A percentile compares a stretch with the other conserved stretches of the same genome.
Conservation (phyloP, 1,284 basidiomycete genomes). For the Kwoniella shivajii region DNA sequence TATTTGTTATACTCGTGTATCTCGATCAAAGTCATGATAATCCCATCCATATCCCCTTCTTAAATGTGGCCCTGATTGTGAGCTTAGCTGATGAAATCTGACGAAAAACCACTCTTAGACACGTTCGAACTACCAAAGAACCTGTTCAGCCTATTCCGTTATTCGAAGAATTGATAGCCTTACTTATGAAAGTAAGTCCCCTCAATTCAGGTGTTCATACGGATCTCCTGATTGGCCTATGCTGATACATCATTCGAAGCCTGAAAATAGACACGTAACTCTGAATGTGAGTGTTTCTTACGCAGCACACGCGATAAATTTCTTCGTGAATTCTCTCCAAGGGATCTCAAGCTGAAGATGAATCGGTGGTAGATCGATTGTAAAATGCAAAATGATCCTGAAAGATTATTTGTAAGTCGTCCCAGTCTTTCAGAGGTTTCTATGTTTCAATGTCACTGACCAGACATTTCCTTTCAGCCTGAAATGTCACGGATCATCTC, state of each 20-base stretch:
- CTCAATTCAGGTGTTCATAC: too few relatives aligned
- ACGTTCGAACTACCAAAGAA: slow-evolving; percentile 76
- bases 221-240: background rate
- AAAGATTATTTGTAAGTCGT: slow-evolving; percentile 68
- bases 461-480: slow-evolving; percentile 42
- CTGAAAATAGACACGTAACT: slow-evolving; percentile 78
- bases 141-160: slow-evolving; percentile 86
- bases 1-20: too few relatives aligned
- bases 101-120: too few relatives aligned
- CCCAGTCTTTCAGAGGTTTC: background rate
- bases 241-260: slow-evolving; percentile 55
- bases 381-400: slow-evolving; percentile 90
- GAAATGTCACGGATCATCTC: slow-evolving; percentile 79
- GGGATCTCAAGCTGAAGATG: background rate
- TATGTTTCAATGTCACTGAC: background rate
- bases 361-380: slow-evolving; percentile 66
- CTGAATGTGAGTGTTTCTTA: slow-evolving; percentile 63
- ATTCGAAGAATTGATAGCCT: slow-evolving; percentile 73
- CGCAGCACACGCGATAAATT: background rate
- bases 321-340: background rate
- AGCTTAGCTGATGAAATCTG: too few relatives aligned
- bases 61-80: background rate
- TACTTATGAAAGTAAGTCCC: slow-evolving; percentile 67
- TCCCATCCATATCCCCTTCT: too few relatives aligned
- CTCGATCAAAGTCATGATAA: too few relatives aligned